Evolutionary conservation across 768 basidiomycete species (phyloP).

Genomic region (Amanita jacksonii): DNA sequence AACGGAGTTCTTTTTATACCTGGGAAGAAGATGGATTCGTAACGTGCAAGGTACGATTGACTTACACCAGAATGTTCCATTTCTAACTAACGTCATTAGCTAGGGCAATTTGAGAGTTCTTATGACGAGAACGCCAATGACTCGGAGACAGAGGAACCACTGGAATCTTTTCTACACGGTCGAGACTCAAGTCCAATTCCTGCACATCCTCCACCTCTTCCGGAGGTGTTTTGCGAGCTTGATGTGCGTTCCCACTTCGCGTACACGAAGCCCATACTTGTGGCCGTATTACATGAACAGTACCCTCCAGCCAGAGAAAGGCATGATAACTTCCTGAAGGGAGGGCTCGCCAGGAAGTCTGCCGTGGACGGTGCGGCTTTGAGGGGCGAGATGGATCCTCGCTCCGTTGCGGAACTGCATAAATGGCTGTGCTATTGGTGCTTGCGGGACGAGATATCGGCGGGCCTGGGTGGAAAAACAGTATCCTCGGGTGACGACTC

Average conservation of each 20-base stretch:
- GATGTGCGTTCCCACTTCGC: constrained; percentile 49
- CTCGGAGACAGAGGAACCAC: constrained; percentile 21
- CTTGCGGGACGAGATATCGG: constrained; percentile 22
- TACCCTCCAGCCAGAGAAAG: constrained; percentile 43
- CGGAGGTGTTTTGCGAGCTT: constrained; percentile 36
- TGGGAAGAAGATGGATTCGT: constrained; percentile 51
- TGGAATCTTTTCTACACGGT: constrained; percentile 11
- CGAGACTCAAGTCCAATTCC: constrained; percentile 33
- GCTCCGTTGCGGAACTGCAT: constrained; percentile 27
- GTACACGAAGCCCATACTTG: constrained; percentile 56
- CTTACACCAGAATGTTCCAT: not conserved
- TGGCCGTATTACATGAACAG: constrained; percentile 43
- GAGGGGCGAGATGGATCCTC: constrained; percentile 33
- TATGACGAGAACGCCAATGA: constrained; percentile 31
- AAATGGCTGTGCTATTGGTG: constrained; percentile 33
- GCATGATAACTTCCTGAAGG: constrained; percentile 49
- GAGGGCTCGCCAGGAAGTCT: constrained; percentile 36
- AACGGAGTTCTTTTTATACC: constrained; percentile 48
- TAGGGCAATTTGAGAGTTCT: constrained; percentile 48
- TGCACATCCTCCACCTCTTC: constrained; percentile 30
- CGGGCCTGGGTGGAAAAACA: not conserved
- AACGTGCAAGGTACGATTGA: constrained; percentile 41
- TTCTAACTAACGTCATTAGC: constrained; percentile 20
- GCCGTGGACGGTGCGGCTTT: constrained; percentile 26
- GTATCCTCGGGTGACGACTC: not conserved